Evolutionary conservation across 2,329 filamentous ascomycete species (phyloP), one percentile per base, ranked within the genome.

Genomic region (Stemphylium vesicarium): DNA sequence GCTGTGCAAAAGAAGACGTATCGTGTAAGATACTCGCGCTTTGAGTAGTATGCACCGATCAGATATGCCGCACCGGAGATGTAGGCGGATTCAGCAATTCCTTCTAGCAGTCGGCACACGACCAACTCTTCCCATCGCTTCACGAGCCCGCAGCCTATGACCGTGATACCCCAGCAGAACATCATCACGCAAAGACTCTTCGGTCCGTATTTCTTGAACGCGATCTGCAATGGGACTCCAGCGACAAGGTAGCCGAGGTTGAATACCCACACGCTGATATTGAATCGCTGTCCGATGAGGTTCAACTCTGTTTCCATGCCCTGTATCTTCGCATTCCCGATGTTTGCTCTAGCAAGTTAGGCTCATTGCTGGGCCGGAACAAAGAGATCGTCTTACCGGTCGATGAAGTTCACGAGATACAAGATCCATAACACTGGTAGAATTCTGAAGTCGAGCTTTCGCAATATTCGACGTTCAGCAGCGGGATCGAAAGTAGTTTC

Each of bases 1-100:
- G 81, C 78, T 1, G 79, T 82, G 13, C 82, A 79, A 65, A 84
- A 84, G 45, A 84, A 80, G 2, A 82, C 82, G 44, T 63, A 70
- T 12, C 83, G 77, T 42, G 82, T 81, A 18, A 84, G 75, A 10
- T 85, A 77, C 69, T 85, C 82, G 43, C 79, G 71, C 47, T 80
- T 77, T 56, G 79, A 82, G 68, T 85, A 85, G 67, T 71, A 73
- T 2, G 68, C 59, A 24, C 69, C 69, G 20, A 73, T 70, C 33
- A 73, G 44, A 40, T 72, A 73, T 0, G 69, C 68, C 9, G 65
- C 61, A 33, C 68, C 70, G 4, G 62, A 60, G 1, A 72, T 66
- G 51, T 59, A 73, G 4, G 66, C 70, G 20, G 70, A 59, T 32
- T 74, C 71, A 38, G 66, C 60, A 40, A 73, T 65, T 11, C 71